phyloP scores from a whole-genome alignment of 345 rosid species.

The Bretschneidera sinensis region DNA sequence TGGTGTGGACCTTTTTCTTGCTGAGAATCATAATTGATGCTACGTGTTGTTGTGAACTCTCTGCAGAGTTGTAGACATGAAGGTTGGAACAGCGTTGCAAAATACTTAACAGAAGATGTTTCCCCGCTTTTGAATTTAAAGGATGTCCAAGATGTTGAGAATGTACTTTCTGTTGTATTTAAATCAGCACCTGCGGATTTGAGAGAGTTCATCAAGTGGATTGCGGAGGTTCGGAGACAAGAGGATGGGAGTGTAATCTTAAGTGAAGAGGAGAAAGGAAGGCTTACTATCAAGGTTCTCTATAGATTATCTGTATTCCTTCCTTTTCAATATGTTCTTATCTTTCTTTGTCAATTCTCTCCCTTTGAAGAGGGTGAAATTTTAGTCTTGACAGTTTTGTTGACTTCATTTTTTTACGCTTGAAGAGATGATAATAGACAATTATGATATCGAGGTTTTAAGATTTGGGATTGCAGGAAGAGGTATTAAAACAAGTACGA shows the following conservation, averaged over 20 bases:
- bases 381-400: neutral
- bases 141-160: slow-evolving; percentile 9
- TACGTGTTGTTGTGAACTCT: neutral
- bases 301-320: neutral
- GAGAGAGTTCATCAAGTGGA: slow-evolving; percentile 23
- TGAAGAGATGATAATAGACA: neutral
- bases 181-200: slow-evolving; percentile 19
- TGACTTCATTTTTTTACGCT: neutral
- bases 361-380: neutral
- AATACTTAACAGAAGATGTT: slow-evolving; percentile 21
- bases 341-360: neutral
- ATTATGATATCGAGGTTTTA: neutral
- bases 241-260: slow-evolving; percentile 13
- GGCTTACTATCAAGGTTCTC: slow-evolving; percentile 17
- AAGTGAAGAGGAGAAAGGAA: slow-evolving; percentile 22
- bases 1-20: neutral
- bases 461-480: slow-evolving; percentile 17
- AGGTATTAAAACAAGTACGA: slow-evolving; percentile 19
- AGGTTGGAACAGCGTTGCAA: slow-evolving; percentile 13
- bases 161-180: slow-evolving; percentile 13
- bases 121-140: slow-evolving; percentile 1
- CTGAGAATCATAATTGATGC: no score
- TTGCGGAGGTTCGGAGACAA: slow-evolving; percentile 16
- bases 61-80: slow-evolving; percentile 18
- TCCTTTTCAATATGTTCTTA: neutral